phyloP scores from a whole-genome alignment of 202 grass and related monocot species.

The Schoenoplectus tabernaemontani region DNA sequence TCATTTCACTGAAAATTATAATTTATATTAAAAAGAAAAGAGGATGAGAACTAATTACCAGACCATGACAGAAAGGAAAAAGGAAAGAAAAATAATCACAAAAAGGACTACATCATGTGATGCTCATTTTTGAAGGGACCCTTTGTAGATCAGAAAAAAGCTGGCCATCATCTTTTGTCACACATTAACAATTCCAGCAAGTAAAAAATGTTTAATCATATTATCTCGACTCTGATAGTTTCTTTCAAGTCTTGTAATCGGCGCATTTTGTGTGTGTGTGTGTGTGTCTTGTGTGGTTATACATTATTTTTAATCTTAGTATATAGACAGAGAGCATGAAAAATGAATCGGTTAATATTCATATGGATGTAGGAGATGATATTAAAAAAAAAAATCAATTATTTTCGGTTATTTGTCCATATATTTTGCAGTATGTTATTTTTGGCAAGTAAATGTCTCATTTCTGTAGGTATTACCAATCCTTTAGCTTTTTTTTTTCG shows the following conservation, averaged over 20 bases:
- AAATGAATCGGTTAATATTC: too few relatives aligned
- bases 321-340: too few relatives aligned
- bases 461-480: neutral
- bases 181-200: neutral
- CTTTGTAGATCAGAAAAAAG: slow-evolving; percentile 1
- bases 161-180: slow-evolving; percentile 20
- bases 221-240: neutral
- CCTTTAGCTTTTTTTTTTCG: neutral
- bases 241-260: neutral
- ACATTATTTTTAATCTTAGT: too few relatives aligned
- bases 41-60: neutral
- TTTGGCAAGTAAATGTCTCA: neutral
- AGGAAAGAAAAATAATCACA: neutral
- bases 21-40: slow-evolving; percentile 1
- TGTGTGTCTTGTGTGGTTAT: too few relatives aligned
- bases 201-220: too few relatives aligned
- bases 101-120: slow-evolving; percentile 20
- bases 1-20: slow-evolving; percentile 24
- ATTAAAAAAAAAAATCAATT: neutral
- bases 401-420: neutral
- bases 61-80: neutral
- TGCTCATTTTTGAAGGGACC: slow-evolving; percentile 4
- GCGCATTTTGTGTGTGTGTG: neutral
- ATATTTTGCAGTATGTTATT: neutral
- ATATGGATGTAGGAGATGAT: neutral